phyloP scores from a whole-genome alignment of 1,139 yeast species.

The Kurtzmaniella quercitrusa region DNA sequence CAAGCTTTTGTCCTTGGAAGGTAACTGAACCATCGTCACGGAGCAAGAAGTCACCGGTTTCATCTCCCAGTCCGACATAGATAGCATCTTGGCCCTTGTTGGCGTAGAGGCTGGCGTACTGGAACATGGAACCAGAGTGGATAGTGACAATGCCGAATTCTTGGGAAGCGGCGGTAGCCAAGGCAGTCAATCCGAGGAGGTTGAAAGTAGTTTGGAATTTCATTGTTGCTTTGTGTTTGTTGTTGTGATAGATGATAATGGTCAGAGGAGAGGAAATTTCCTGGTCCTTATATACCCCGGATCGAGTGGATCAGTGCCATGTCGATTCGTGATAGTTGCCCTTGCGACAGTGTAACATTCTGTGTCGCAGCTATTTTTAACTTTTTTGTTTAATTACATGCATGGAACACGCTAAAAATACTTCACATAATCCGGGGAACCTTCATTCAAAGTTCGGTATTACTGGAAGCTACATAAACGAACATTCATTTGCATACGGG shows the following conservation, averaged over 20 bases:
- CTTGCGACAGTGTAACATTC: background rate
- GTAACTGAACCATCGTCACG: slow-evolving; percentile 19
- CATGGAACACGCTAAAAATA: slow-evolving; percentile 1
- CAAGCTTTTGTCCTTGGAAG: slow-evolving; percentile 12
- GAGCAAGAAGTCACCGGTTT: slow-evolving; percentile 12
- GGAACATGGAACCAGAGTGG: slow-evolving; percentile 23
- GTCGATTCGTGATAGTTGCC: too few relatives aligned
- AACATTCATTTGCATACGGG: background rate
- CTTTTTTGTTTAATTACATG: slow-evolving; percentile 1
- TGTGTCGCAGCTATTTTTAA: background rate
- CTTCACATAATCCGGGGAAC: background rate
- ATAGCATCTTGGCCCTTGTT: slow-evolving; percentile 10
- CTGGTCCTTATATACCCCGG: background rate
- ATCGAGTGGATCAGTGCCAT: background rate
- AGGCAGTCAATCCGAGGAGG: slow-evolving; percentile 16
- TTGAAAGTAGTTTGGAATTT: slow-evolving; percentile 12
- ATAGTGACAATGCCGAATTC: slow-evolving; percentile 17
- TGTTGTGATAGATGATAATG: background rate
- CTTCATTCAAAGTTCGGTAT: background rate
- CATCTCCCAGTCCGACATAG: slow-evolving; percentile 15
- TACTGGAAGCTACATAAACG: background rate
- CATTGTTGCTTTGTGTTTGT: slow-evolving; percentile 3
- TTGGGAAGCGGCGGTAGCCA: slow-evolving; percentile 19
- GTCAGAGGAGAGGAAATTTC: background rate
- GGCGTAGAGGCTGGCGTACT: slow-evolving; percentile 12